Evolutionary conservation across 257 asterid genomes (phyloP).

Genomic region (Oldenlandia corymbosa): DNA sequence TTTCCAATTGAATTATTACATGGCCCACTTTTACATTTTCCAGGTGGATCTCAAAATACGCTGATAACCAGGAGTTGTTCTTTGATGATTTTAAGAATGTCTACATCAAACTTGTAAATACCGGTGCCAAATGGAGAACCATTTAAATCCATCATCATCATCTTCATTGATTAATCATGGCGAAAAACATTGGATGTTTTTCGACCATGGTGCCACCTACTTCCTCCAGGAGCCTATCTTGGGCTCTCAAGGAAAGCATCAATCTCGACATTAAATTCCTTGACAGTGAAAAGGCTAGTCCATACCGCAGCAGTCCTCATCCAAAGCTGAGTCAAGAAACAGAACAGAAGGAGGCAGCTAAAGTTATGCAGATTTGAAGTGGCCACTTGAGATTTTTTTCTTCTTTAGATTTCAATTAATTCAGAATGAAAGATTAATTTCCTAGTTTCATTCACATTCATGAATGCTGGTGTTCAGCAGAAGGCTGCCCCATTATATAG

Average conservation of each 20-base stretch:
- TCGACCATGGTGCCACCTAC: not conserved
- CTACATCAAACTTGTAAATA: slow-evolving; percentile 68
- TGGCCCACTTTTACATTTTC: slow-evolving; percentile 18
- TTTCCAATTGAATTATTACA: not conserved
- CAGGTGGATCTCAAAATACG: slow-evolving; percentile 88
- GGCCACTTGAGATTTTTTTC: too few species aligned
- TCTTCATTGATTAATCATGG: too few species aligned
- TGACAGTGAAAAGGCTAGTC: too few species aligned
- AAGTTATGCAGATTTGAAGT: too few species aligned
- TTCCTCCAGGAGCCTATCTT: not conserved
- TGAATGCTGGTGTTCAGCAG: too few species aligned
- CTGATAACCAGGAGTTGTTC: slow-evolving; percentile 64
- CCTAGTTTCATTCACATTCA: too few species aligned
- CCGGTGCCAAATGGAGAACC: slow-evolving; percentile 69
- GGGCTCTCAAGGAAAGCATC: not conserved
- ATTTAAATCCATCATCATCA: slow-evolving; percentile 16
- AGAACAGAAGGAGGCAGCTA: too few species aligned
- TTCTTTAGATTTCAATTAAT: too few species aligned
- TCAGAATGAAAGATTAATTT: too few species aligned
- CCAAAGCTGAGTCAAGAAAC: not conserved
- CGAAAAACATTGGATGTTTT: too few species aligned
- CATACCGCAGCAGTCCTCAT: not conserved
- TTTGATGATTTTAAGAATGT: slow-evolving; percentile 74
- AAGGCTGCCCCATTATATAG: too few species aligned
- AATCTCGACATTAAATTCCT: not conserved